Base-by-base conservation (phyloP, 192 early-diverging fungal genomes). In the Radiomyces spectabilis region DNA sequence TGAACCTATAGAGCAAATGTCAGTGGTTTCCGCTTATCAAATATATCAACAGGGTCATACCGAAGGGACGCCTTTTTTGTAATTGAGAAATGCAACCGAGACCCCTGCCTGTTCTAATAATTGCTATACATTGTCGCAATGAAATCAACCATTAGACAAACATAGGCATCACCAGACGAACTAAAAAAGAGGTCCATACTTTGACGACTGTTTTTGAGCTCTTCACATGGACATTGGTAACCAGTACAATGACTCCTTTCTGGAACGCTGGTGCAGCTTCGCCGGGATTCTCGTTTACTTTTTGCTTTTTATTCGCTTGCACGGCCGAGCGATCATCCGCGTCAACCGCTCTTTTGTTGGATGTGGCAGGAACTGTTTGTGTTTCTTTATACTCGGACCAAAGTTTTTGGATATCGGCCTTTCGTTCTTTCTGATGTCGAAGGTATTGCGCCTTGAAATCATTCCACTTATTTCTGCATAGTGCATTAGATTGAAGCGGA, bases 361-460 rank as follows among this genome's bases (percentile, higher is more conserved):
- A 8, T 43, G 18, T 43, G 42, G 24, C 38, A 39, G 38, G 38
- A 16, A 39, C 51, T 41, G 37, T 12, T 0, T 32, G 6, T 10
- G 10, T 15, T 4, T 13, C 21, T 8, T 40, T 46, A 19, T 48
- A 38, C 13, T 55, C 22, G 13, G 5, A 31, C 35, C 60, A 55
- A 10, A 44, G 24, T 5, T 25, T 26, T 31, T 37, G 45, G 4
- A 45, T 19, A 1, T 27, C 22, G 2, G n/a, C 44, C 45, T 12
- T 29, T 29, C 38, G 30, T 9, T 26, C 29, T 2, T 13, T 39
- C 52, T 45, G 7, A n/a, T 24, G 7, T 13, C 26, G 46, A 32
- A 58, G 9, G 29, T 58, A 58, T 45, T 58, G 35, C 3, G 48
- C 47, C 25, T 38, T 58, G 5, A 39, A 47, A 7, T 34, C 34